Base-by-base conservation (phyloP, 306 rosid genomes). In the Glycine latifolia region DNA sequence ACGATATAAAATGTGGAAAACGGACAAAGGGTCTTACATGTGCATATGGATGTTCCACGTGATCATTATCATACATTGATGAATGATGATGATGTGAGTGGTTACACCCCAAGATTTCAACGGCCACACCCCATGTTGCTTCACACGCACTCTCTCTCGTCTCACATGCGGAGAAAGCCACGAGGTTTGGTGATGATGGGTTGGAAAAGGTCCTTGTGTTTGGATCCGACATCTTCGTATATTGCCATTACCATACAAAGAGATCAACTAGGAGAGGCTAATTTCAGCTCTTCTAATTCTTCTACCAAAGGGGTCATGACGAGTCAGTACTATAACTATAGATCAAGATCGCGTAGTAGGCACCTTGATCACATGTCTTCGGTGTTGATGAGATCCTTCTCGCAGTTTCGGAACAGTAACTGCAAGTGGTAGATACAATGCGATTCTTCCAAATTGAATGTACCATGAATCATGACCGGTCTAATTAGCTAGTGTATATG, bases 171-270 rank as follows among this genome's bases (percentile, higher is more conserved):
- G 50, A 79, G 20, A 7, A 86, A 78, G 53, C 75, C 75, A 0
- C 61, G 7, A 10, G 65, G n/a, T 26, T 33, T 12, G 11, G 63
- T 63, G 31, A 31, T 63, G 31, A 41, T 13, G 62, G 77, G 79
- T 20, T 87, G 88, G 78, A 85, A 84, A 41, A 85, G 92, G 76
- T 88, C 94, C 1, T 67, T 85, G 31, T 87, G 92, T 14, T 9
- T 85, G 86, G 88, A 86, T 71, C 84, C 66, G 46, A 77, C 86
- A 44, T 83, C 67, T 43, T 26, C 81, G 3, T 53, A 44, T 82
- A 48, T 85, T 43, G 56, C 79, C 10, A 17, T 82, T 7, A 7
- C 67, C 68, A 71, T 83, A 72, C 78, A 79, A 43, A 58, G 39
- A 69, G 87, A 84, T 8, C 35, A 31, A 35, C 4, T 35, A 11